These are phyloP conservation scores for Golubevia pallescens DNA, from an alignment of 1,284 basidiomycete species.

Conservation along the genomic window DNA sequence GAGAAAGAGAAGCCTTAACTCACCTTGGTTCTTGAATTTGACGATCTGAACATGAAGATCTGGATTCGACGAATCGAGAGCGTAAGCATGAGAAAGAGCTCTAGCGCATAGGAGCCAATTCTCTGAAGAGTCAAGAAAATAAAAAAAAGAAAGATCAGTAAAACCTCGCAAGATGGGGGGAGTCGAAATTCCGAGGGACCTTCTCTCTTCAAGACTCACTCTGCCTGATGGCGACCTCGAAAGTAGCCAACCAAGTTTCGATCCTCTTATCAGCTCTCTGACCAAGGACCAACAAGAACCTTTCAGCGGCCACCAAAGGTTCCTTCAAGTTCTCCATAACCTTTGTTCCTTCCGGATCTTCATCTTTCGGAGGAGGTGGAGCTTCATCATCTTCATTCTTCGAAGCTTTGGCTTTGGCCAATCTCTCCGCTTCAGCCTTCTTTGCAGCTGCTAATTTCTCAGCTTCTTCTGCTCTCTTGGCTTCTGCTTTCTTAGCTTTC, in stretches of 20 bases:
- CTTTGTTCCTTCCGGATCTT: slow-evolving; percentile 47
- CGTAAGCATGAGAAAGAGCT: slow-evolving; percentile 73
- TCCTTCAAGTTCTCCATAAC: slow-evolving; percentile 18
- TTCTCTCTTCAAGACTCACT: slow-evolving; percentile 71
- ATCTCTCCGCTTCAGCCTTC: slow-evolving; percentile 30
- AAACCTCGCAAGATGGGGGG: not conserved
- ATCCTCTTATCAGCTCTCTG: slow-evolving; percentile 65
- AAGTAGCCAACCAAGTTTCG: slow-evolving; percentile 77
- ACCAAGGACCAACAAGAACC: too few species aligned
- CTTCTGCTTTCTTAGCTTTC: slow-evolving; percentile 84
- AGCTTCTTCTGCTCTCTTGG: slow-evolving; percentile 73
- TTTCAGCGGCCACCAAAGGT: too few species aligned
- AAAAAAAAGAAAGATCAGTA: not conserved
- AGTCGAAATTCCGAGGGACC: too few species aligned
- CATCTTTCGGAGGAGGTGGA: slow-evolving; percentile 65
- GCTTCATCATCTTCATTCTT: slow-evolving; percentile 78
- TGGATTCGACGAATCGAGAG: slow-evolving; percentile 71
- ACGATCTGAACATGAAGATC: slow-evolving; percentile 76
- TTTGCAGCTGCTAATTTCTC: slow-evolving; percentile 66
- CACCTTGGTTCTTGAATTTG: slow-evolving; percentile 72
- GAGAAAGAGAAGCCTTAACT: slow-evolving; percentile 24
- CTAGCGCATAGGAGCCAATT: slow-evolving; percentile 79
- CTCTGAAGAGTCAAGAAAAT: slow-evolving; percentile 67
- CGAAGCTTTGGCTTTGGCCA: slow-evolving; percentile 61
- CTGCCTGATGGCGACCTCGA: slow-evolving; percentile 80